phyloP scores from a whole-genome alignment of 495 filamentous ascomycete genomes.

The Aspergillus biplanus region DNA sequence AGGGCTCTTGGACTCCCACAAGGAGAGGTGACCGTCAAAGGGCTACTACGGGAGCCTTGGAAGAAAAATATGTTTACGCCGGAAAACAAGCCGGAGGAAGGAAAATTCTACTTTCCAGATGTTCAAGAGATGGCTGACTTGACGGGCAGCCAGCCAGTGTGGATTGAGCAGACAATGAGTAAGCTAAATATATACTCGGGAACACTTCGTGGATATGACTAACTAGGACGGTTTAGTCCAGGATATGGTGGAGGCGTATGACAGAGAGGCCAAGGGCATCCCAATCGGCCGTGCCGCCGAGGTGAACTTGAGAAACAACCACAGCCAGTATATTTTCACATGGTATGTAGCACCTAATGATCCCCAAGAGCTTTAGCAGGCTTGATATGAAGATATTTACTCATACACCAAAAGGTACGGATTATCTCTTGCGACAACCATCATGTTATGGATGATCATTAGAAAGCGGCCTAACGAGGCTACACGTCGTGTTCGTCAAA shows the following conservation, averaged over 20 bases:
- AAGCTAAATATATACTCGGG: slow-evolving; percentile 19
- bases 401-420: slow-evolving; percentile 72
- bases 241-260: slow-evolving; percentile 71
- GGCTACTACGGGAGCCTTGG: slow-evolving; percentile 85
- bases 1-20: slow-evolving; percentile 61
- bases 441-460: slow-evolving; percentile 95
- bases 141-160: slow-evolving; percentile 83
- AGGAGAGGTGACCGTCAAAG: slow-evolving; percentile 76
- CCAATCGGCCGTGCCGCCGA: slow-evolving; percentile 90
- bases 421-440: slow-evolving; percentile 78
- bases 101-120: slow-evolving; percentile 94
- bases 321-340: slow-evolving; percentile 97
- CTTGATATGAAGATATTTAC: slow-evolving; percentile 15
- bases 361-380: not conserved
- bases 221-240: slow-evolving; percentile 58
- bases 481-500: slow-evolving; percentile 74
- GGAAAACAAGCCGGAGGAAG: slow-evolving; percentile 76
- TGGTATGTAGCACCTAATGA: slow-evolving; percentile 65
- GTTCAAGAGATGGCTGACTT: slow-evolving; percentile 88
- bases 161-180: slow-evolving; percentile 98
- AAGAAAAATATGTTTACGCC: slow-evolving; percentile 98
- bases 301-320: slow-evolving; percentile 94
- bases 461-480: slow-evolving; percentile 79
- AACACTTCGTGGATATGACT: slow-evolving; percentile 4
- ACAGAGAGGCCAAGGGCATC: slow-evolving; percentile 76